phyloP scores from a whole-genome alignment of 1,284 basidiomycete genomes.

The Trichosporon sp. region DNA sequence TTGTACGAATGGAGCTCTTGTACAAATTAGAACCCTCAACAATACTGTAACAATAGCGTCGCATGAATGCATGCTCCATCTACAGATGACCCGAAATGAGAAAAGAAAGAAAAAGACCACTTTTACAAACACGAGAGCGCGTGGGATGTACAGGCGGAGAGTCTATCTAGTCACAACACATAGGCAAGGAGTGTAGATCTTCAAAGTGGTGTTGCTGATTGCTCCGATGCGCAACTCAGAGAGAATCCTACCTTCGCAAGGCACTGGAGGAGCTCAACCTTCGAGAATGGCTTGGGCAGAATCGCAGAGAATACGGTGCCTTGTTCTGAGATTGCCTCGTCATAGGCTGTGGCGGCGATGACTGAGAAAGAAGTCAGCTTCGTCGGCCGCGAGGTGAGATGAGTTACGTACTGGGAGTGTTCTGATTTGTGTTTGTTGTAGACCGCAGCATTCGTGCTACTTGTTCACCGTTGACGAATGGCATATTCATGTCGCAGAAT shows the following conservation, averaged over 20 bases:
- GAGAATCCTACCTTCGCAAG: slow-evolving; percentile 75
- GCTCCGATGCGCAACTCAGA: slow-evolving; percentile 14
- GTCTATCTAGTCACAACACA: background rate
- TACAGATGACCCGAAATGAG: background rate
- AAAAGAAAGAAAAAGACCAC: too few species aligned
- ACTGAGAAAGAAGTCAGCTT: slow-evolving; percentile 25
- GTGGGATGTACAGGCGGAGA: background rate
- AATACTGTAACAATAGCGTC: background rate
- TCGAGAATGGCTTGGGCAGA: slow-evolving; percentile 79
- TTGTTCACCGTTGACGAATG: slow-evolving; percentile 45
- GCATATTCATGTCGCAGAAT: slow-evolving; percentile 50
- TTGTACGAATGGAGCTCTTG: too few species aligned
- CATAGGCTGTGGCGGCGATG: slow-evolving; percentile 55
- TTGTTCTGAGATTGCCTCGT: slow-evolving; percentile 65
- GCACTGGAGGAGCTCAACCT: slow-evolving; percentile 69
- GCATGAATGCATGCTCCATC: background rate
- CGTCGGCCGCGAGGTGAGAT: background rate
- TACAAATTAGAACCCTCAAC: too few species aligned
- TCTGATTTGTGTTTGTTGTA: slow-evolving; percentile 47
- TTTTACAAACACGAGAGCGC: background rate
- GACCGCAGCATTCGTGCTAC: slow-evolving; percentile 49
- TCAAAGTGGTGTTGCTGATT: background rate
- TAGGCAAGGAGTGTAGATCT: background rate
- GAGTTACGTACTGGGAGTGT: slow-evolving; percentile 44
- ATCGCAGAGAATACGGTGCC: slow-evolving; percentile 79